These are phyloP conservation scores for Diaporthe sp. DNA, from an alignment of 2,329 filamentous ascomycete species.

Conservation along the genomic window DNA sequence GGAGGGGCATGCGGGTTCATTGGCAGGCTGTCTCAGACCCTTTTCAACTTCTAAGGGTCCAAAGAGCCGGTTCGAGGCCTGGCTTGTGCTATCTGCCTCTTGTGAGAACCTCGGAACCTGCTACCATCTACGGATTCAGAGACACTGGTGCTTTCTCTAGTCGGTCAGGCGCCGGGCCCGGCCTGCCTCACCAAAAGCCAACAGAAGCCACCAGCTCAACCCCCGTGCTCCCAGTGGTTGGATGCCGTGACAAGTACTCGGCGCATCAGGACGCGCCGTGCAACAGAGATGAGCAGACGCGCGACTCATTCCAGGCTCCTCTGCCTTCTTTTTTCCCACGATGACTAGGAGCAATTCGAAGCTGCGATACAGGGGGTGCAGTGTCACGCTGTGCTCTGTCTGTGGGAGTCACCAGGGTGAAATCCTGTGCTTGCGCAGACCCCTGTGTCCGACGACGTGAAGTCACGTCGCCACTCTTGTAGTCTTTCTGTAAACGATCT, in stretches of 20 bases:
- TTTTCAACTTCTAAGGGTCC: not conserved
- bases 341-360: not conserved
- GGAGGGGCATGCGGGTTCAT: slow-evolving; percentile 34
- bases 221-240: slow-evolving; percentile 44
- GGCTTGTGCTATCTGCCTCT: slow-evolving; percentile 4
- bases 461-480: not conserved
- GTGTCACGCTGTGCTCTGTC: not conserved
- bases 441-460: not conserved
- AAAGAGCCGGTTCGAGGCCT: not conserved
- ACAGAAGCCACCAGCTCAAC: slow-evolving; percentile 8
- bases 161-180: slow-evolving; percentile 28
- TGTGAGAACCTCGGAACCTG: not conserved
- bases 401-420: not conserved
- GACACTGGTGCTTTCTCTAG: slow-evolving; percentile 14
- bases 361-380: not conserved
- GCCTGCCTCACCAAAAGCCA: slow-evolving; percentile 7
- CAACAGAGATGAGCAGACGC: not conserved
- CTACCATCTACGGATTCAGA: not conserved
- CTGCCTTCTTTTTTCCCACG: not conserved
- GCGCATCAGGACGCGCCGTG: slow-evolving; percentile 1
- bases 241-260: slow-evolving; percentile 21
- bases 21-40: slow-evolving; percentile 29
- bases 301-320: not conserved
- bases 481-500: not conserved
- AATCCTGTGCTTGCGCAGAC: not conserved